phyloP scores from a whole-genome alignment of 805 yeast species.

The Candida nanaspora region DNA sequence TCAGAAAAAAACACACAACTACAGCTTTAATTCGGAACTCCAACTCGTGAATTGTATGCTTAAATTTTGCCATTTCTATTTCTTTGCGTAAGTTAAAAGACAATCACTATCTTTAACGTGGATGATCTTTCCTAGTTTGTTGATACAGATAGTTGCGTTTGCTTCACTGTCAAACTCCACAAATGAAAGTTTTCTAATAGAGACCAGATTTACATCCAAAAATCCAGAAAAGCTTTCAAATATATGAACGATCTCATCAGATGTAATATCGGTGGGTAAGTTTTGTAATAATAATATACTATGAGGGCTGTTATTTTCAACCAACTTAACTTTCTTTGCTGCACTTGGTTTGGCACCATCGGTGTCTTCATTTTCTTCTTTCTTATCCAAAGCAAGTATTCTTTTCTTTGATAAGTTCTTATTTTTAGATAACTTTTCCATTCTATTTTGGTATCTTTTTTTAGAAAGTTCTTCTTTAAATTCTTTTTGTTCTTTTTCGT shows the following conservation, averaged over 20 bases:
- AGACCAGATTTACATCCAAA: constrained; percentile 58
- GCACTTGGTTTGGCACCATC: constrained; percentile 2
- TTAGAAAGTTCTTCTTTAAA: constrained; percentile 15
- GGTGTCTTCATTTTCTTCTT: neutral
- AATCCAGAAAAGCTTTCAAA: constrained; percentile 56
- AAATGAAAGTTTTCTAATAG: constrained; percentile 66
- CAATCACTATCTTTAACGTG: constrained; percentile 14
- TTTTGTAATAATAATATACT: constrained; percentile 61
- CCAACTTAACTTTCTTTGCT: constrained; percentile 15
- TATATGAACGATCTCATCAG: constrained; percentile 31
- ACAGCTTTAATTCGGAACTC: too few species aligned
- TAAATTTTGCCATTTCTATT: too few species aligned
- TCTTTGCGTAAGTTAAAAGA: constrained; percentile 25
- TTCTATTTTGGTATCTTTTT: constrained; percentile 14
- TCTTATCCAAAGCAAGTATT: constrained; percentile 11
- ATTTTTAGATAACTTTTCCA: constrained; percentile 2
- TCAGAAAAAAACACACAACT: too few species aligned
- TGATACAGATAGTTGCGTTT: constrained; percentile 32
- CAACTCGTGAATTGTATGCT: too few species aligned
- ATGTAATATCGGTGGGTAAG: constrained; percentile 39
- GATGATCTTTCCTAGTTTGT: constrained; percentile 12
- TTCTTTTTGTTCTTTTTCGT: constrained; percentile 7
- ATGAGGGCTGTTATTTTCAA: constrained; percentile 47
- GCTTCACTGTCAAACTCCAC: constrained; percentile 62
- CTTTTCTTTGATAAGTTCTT: constrained; percentile 10